Percentiles rank a stretch among this genome's conserved stretches.
These are phyloP conservation scores for Gossypium trilobum DNA, from an alignment of 441 rosid species.

Conservation along the genomic window DNA sequence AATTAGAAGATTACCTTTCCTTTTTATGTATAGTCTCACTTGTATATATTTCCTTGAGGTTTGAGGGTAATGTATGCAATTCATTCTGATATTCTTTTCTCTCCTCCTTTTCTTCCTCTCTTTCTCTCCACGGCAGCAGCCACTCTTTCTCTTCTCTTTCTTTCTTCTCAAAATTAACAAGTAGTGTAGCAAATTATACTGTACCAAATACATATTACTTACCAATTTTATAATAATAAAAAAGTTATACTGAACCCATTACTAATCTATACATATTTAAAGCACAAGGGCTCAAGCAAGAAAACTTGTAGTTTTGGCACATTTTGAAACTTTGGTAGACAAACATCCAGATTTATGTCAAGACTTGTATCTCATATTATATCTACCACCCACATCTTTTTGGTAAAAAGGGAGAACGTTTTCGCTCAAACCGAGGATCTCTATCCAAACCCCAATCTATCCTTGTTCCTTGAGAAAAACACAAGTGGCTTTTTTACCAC, in stretches of 20 bases:
- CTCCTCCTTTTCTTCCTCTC: not conserved
- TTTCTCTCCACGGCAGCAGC: not conserved
- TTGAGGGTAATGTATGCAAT: not conserved
- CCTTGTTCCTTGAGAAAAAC: not conserved
- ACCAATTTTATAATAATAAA: not conserved
- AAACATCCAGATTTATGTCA: not conserved
- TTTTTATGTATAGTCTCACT: not conserved
- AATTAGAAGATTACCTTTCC: not conserved
- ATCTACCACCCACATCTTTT: not conserved
- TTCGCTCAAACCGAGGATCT: not conserved
- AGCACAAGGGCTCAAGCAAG: not conserved
- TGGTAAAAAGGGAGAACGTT: not conserved
- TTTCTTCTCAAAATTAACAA: not conserved
- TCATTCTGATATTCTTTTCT: not conserved
- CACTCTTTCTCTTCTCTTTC: not conserved
- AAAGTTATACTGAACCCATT: not conserved
- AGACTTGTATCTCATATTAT: not conserved
- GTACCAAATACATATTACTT: not conserved
- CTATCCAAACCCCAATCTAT: not conserved
- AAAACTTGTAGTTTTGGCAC: not conserved
- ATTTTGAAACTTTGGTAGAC: not conserved
- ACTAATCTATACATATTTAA: not conserved
- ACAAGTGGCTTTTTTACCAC: not conserved
- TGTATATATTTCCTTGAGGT: not conserved
- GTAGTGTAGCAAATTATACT: not conserved